Base-by-base conservation (phyloP, 2,329 filamentous ascomycete genomes). In the Penicillium sp. region DNA sequence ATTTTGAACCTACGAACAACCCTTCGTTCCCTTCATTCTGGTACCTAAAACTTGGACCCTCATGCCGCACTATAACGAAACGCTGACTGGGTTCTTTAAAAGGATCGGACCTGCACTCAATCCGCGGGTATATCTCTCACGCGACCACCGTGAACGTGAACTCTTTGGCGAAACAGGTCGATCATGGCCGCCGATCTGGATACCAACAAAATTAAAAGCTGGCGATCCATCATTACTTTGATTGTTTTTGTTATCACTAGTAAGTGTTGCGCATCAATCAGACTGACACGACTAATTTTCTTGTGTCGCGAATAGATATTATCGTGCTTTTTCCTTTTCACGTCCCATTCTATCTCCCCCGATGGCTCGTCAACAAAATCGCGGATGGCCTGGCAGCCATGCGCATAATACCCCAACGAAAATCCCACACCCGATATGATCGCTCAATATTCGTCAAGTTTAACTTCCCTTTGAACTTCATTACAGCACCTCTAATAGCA, bases 191-290 rank as follows among this genome's bases (percentile, higher is more conserved):
- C 66, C 50, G 69, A 75, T 54, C 69, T 82, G 11, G 77, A 85
- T 60, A 86, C 84, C 26, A 71, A 71, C 48, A 74, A 81, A 62
- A 90, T 91, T 66, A 81, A 72, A 54, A 73, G 83, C 56, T 91
- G 88, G 88, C 80, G 83, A 50, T 90, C 88, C 16, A 90, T 91
- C 50, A 74, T 91, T 55, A 90, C 88, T 0, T 78, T 91, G 33
- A 75, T 91, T 53, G 82, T 88, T 45, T 91, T 91, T 66, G 77
- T 90, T 33, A 44, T 89, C 42, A 88, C 88, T 4, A 91, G 88
- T 90, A 76, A 80, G 87, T 84, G 21, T 16, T 33, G 14, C 6
- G 11, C 26, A 47, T 21, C 29, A 14, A 14, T 6, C 27, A 9
- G 13, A 13, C 29, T 5, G n/a, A n/a, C 13, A 29, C 3, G 9